Conservation (phyloP, 768 basidiomycete genomes). For the Amanita molliuscula region DNA sequence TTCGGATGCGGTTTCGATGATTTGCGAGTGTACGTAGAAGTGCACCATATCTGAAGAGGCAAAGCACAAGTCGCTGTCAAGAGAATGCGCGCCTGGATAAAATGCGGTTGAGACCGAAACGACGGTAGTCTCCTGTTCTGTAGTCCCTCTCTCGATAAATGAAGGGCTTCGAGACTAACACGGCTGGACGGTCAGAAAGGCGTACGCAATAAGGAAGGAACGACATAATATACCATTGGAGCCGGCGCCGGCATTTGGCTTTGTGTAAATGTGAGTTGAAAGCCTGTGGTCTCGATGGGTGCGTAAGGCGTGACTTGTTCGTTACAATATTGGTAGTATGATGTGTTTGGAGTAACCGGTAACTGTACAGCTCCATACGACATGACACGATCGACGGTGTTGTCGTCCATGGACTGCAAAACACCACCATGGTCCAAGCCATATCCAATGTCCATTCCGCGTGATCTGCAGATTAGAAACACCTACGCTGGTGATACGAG, state of each 20-base stretch:
- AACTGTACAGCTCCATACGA: background rate
- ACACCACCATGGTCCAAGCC: background rate
- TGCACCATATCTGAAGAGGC: constrained; percentile 10
- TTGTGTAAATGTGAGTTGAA: no score
- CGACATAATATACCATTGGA: background rate
- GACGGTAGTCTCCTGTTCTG: background rate
- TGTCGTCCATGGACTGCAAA: background rate
- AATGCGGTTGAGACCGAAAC: constrained; percentile 11
- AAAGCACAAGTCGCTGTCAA: constrained; percentile 7
- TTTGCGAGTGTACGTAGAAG: constrained; percentile 9
- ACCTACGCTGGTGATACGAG: no score
- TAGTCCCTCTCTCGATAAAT: background rate
- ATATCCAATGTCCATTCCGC: background rate
- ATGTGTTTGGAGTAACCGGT: background rate
- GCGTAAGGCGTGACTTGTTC: background rate
- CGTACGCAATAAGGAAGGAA: no score
- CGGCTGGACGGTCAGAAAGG: no score
- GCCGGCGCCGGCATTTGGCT: background rate
- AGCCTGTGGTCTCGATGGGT: no score
- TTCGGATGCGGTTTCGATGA: constrained; percentile 4
- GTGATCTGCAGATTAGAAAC: background rate
- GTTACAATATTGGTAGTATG: background rate
- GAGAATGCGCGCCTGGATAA: constrained; percentile 1
- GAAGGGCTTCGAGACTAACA: background rate
- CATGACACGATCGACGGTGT: background rate